phyloP scores from a whole-genome alignment of 2,329 filamentous ascomycete species.

The Escovopsis sp. region DNA sequence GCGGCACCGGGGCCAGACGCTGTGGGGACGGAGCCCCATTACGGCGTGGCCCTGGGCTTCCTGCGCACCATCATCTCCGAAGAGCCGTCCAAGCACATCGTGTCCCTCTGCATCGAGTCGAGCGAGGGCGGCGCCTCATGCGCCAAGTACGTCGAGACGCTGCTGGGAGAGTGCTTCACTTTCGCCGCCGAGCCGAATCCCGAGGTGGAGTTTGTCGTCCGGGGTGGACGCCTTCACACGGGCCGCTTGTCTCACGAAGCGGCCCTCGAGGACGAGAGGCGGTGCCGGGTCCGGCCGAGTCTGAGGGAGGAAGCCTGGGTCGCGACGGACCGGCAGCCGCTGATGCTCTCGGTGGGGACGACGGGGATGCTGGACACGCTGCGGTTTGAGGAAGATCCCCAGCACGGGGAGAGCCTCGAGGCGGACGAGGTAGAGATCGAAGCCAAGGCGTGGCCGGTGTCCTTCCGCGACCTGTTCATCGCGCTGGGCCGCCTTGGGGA shows the following conservation, averaged over 20 bases:
- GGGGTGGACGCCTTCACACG: background rate
- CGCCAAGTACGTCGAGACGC: background rate
- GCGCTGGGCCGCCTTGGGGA: slow-evolving; percentile 4
- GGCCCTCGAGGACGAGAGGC: slow-evolving; percentile 4
- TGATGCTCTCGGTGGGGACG: slow-evolving; percentile 9
- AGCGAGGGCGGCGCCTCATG: no score
- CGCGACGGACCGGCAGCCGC: slow-evolving; percentile 6
- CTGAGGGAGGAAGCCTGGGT: background rate
- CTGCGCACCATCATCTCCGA: slow-evolving; percentile 1
- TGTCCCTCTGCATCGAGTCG: background rate
- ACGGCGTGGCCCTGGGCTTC: background rate
- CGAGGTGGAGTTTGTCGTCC: background rate
- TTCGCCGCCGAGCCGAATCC: no score
- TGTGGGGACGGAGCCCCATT: background rate
- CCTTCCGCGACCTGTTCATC: slow-evolving; percentile 9
- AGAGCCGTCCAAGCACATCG: background rate
- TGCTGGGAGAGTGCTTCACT: background rate
- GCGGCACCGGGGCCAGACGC: background rate
- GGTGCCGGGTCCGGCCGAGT: slow-evolving; percentile 1
- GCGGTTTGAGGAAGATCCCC: slow-evolving; percentile 10
- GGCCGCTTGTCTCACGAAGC: background rate
- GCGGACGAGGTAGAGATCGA: slow-evolving; percentile 11
- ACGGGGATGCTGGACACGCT: slow-evolving; percentile 12
- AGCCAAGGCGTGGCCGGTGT: slow-evolving; percentile 9
- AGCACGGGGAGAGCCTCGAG: background rate